Evolutionary conservation across 2,329 filamentous ascomycete genomes (phyloP).

Genomic region (Raffaelea ambrosiae): DNA sequence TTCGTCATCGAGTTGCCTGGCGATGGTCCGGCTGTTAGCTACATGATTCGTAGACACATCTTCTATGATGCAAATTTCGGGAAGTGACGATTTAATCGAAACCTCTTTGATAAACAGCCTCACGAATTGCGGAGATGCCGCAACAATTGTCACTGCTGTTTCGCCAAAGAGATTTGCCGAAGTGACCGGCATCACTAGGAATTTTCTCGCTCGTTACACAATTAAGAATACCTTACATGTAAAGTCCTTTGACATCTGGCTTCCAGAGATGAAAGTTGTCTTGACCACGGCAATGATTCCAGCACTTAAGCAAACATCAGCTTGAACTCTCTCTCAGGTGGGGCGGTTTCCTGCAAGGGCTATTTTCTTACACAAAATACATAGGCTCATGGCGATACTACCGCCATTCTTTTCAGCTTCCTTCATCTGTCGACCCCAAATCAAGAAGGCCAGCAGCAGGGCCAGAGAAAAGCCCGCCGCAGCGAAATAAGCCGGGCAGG

Average conservation of each 20-base stretch:
- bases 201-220: no score
- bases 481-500: conserved; percentile 19
- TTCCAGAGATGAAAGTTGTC: conserved; percentile 11
- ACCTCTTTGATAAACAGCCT: no score
- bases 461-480: conserved; percentile 22
- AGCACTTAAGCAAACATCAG: conserved; percentile 14
- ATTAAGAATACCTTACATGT: conserved; percentile 3
- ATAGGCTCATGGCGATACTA: no score
- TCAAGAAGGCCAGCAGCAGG: conserved; percentile 21
- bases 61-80: no score
- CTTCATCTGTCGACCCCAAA: conserved; percentile 23
- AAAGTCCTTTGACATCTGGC: conserved; percentile 4
- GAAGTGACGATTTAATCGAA: no score
- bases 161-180: conserved; percentile 8
- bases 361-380: no score
- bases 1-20: conserved; percentile 3
- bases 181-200: conserved; percentile 3
- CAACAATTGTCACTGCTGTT: conserved; percentile 10
- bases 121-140: conserved; percentile 6
- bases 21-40: no score
- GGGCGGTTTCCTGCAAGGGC: no score
- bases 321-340: no score
- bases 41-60: no score
- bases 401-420: conserved; percentile 17
- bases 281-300: conserved; percentile 21